Evolutionary conservation across 352 stramenopile species (phyloP), one percentile per base, ranked within the genome.

Genomic region (Elongisporangium anandrum): DNA sequence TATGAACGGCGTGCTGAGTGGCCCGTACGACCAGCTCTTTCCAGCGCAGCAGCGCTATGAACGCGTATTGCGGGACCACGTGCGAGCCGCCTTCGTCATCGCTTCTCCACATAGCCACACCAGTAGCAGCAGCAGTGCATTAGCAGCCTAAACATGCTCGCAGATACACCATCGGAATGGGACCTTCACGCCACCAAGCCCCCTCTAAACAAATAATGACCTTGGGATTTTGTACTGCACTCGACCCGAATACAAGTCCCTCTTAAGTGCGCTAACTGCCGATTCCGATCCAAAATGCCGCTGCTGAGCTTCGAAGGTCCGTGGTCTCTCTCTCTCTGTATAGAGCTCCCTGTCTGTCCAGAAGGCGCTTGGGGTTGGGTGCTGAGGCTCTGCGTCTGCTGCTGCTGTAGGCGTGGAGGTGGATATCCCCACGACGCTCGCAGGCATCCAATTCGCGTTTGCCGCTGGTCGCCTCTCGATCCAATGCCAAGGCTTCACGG

Each of bases 251-350:
- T 17, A 45, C 34, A 45, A 45, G 34, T n/a, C n/a, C 34, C 34
- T 45, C 34, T 4, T 17, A 52, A 24, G 19, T 8, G 16, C 48
- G 12, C 19, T 17, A 24, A 24, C 47, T 19, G 47, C 47, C 8
- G 2, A 3, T 1, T 17, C 21, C 23, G 48, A 24, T 52, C 6
- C n/a, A 59, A 49, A 21, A 92, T 93, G 83, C 75, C 83, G 48
- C 65, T 91, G 51, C 59, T 93, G 34, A 89, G 77, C 62, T 93
- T 75, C 65, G 83, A 93, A 73, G 83, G 77, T 78, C 55, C 54
- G 71, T 57, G 16, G 34, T 2, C 2, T 57, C 13, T 20, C 47
- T 23, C 21, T 34, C 22, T 52, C 4, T 52, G 7, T 51, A 10
- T 5, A 2, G 1, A 20, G 17, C 47, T 23, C n/a, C n/a, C n/a